A percentile compares a stretch with the other conserved stretches of the same genome.
Conservation (phyloP, 2,329 filamentous ascomycete genomes). For the Trichoderma sp. region DNA sequence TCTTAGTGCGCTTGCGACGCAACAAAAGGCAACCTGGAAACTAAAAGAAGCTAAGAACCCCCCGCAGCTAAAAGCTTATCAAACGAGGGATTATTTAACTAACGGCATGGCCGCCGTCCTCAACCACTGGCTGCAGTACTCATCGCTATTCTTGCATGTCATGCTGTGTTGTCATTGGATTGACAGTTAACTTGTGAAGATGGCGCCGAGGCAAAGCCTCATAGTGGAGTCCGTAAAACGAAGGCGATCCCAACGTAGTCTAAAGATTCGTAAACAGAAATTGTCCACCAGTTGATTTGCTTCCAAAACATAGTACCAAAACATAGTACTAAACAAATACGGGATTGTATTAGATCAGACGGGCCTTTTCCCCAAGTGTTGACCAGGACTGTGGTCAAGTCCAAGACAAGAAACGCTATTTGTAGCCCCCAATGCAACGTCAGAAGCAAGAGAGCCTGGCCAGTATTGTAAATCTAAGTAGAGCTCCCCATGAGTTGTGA, state of each 20-base stretch:
- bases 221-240: not conserved
- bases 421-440: not conserved
- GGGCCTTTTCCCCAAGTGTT: not conserved
- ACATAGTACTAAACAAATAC: not conserved
- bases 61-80: not conserved
- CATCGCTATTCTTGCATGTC: not conserved
- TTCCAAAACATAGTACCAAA: not conserved
- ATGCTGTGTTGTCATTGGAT: not conserved
- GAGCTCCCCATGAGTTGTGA: not conserved
- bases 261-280: not conserved
- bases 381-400: not conserved
- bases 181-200: not conserved
- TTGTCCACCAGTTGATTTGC: not conserved
- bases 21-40: not conserved
- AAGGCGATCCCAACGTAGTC: not conserved
- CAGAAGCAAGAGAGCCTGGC: not conserved
- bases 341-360: not conserved
- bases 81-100: constrained; percentile 11
- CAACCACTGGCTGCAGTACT: not conserved
- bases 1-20: not conserved
- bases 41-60: not conserved
- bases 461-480: not conserved
- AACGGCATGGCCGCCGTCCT: not conserved
- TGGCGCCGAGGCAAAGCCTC: not conserved
- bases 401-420: not conserved